Evolutionary conservation across 805 yeast genomes (phyloP), one percentile per base, ranked within the genome.

Genomic region (Candida germanica): DNA sequence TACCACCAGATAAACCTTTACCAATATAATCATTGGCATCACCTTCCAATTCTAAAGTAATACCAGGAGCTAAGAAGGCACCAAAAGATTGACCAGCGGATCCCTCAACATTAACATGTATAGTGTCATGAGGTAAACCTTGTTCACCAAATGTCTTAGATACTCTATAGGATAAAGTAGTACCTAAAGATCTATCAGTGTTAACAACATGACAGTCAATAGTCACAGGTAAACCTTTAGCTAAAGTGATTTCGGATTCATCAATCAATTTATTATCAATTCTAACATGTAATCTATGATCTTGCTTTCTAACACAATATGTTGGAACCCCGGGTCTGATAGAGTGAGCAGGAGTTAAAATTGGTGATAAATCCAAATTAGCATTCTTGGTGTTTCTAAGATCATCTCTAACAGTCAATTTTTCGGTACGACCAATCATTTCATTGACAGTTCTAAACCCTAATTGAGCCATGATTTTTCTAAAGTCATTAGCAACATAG

Each of bases 61-160:
- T 81, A 71, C 98, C 98, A 5, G 95, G 82, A 32, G 98, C 95
- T 52, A 93, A 74, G 73, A 87, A 91, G 2, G 98, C 98, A 69
- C 98, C 98, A 57, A 93, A 91, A 3, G 97, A 88, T 69, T 91
- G 98, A 54, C 98, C 98, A 19, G 98, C 98, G 39, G 89, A 83
- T 47, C 98, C 98, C 55, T 72, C 74, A 39, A 86, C 77, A 57
- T 89, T 84, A 28, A 89, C 97, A 50, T 89, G 97, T 47, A 91
- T 83, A 12, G 98, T 93, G 63, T 93, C 97, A 53, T 87, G 91
- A 14, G 98, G 98, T 54, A 91, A 72, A 23, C 97, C 95, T 44
- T 77, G 70, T 54, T 89, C 96, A 46, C 98, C 98, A 58, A 87
- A 91, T 45, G 74, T 79, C 70, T 91, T 91, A 25, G 97, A 88